These are phyloP conservation scores for Kazachstania viticola DNA, from an alignment of 805 yeast genomes.

Conservation along the genomic window DNA sequence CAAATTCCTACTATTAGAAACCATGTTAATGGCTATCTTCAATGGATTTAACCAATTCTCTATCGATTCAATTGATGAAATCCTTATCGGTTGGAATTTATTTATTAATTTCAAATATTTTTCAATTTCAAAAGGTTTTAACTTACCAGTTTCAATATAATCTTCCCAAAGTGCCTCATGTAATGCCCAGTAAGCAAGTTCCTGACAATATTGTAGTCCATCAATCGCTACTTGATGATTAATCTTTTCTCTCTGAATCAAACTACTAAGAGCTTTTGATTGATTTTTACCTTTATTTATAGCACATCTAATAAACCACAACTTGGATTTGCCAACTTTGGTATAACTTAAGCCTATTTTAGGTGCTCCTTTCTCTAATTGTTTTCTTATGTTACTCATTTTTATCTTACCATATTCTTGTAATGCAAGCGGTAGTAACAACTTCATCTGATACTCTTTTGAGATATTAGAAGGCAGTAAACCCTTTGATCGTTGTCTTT, in stretches of 20 bases:
- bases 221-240: slow-evolving; percentile 15
- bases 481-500: slow-evolving; percentile 5
- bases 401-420: slow-evolving; percentile 12
- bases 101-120: neutral
- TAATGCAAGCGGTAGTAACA: slow-evolving; percentile 20
- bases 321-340: slow-evolving; percentile 14
- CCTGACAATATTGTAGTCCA: slow-evolving; percentile 7
- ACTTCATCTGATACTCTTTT: slow-evolving; percentile 7
- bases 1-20: too few relatives aligned
- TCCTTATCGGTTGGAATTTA: too few relatives aligned
- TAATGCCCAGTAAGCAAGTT: slow-evolving; percentile 15
- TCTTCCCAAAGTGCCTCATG: slow-evolving; percentile 26
- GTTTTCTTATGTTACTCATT: slow-evolving; percentile 10
- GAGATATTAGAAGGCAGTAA: slow-evolving; percentile 10
- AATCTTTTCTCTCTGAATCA: slow-evolving; percentile 14
- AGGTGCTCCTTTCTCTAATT: slow-evolving; percentile 20
- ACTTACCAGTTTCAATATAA: slow-evolving; percentile 5
- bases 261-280: slow-evolving; percentile 13
- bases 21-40: too few relatives aligned
- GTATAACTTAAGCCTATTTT: slow-evolving; percentile 13
- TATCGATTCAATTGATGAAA: too few relatives aligned
- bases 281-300: slow-evolving; percentile 19
- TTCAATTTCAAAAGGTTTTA: neutral
- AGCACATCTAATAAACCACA: slow-evolving; percentile 24
- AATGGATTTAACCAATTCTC: too few relatives aligned